These are phyloP conservation scores for Candida glucosophila DNA, from an alignment of 1,139 yeast genomes.

Conservation along the genomic window DNA sequence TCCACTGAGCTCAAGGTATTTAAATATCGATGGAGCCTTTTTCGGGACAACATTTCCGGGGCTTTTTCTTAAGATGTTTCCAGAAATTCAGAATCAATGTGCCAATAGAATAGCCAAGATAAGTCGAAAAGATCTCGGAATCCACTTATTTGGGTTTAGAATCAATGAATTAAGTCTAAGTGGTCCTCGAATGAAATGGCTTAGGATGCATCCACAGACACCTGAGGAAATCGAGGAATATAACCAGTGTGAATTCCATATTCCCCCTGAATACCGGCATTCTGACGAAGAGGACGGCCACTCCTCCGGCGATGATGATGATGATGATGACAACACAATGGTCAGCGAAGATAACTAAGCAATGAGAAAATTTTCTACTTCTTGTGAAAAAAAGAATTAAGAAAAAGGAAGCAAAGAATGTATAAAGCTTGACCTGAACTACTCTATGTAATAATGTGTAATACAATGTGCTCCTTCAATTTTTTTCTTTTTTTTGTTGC, in stretches of 20 bases:
- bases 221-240: slow-evolving; percentile 51
- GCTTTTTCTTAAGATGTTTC: slow-evolving; percentile 78
- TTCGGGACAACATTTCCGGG: slow-evolving; percentile 97
- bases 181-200: slow-evolving; percentile 96
- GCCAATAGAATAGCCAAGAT: slow-evolving; percentile 43
- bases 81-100: slow-evolving; percentile 59
- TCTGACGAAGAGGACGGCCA: slow-evolving; percentile 13
- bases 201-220: slow-evolving; percentile 64
- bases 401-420: no score
- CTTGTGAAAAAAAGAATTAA: slow-evolving; percentile 1
- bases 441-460: no score
- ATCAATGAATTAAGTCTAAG: slow-evolving; percentile 65
- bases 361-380: no score
- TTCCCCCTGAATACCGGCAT: slow-evolving; percentile 35
- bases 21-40: slow-evolving; percentile 90
- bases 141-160: slow-evolving; percentile 82
- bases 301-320: slow-evolving; percentile 16
- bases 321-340: slow-evolving; percentile 38
- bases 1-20: slow-evolving; percentile 77
- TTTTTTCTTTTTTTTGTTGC: neutral
- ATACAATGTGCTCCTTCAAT: neutral
- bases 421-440: no score
- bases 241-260: slow-evolving; percentile 51
- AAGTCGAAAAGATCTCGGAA: slow-evolving; percentile 48
- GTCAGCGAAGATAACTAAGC: slow-evolving; percentile 27